Conservation (phyloP, 2,329 filamentous ascomycete species). For the Talaromyces islandicus region DNA sequence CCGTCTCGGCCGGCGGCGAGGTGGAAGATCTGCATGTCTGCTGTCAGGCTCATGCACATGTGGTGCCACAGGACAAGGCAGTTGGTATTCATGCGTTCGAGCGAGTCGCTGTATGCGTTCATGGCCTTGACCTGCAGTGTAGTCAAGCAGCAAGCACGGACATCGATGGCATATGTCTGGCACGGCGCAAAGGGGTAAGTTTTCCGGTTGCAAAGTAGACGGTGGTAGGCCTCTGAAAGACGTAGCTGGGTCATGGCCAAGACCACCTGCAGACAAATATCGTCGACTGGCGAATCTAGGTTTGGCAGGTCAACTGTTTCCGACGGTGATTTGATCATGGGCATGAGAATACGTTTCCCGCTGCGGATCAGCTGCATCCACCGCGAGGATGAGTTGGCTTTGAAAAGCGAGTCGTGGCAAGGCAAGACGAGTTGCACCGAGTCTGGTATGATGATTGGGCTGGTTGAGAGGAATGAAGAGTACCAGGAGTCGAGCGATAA, state of each 20-base stretch:
- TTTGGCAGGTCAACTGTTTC: conserved; percentile 29
- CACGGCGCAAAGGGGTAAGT: conserved; percentile 38
- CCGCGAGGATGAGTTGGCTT: conserved; percentile 30
- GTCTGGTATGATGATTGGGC: conserved; percentile 42
- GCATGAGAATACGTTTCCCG: conserved; percentile 28
- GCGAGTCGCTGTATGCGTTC: conserved; percentile 34
- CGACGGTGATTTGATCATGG: conserved; percentile 29
- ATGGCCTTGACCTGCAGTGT: conserved; percentile 26
- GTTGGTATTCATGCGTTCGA: conserved; percentile 43
- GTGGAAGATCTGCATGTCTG: conserved; percentile 49
- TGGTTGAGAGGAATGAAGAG: conserved; percentile 42
- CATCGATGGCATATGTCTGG: conserved; percentile 44
- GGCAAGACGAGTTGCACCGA: conserved; percentile 42
- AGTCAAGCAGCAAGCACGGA: conserved; percentile 36
- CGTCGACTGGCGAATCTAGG: conserved; percentile 26
- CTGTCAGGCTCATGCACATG: conserved; percentile 47
- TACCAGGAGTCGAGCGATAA: conserved; percentile 45
- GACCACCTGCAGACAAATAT: conserved; percentile 32
- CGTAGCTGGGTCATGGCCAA: conserved; percentile 37
- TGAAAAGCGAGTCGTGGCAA: conserved; percentile 41
- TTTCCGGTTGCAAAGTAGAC: conserved; percentile 33
- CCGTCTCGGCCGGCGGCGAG: conserved; percentile 47
- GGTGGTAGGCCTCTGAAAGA: conserved; percentile 38
- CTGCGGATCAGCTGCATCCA: conserved; percentile 33
- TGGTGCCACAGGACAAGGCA: conserved; percentile 49